Base-by-base conservation (phyloP, 148 eudicot species). In the Camellia japonica region DNA sequence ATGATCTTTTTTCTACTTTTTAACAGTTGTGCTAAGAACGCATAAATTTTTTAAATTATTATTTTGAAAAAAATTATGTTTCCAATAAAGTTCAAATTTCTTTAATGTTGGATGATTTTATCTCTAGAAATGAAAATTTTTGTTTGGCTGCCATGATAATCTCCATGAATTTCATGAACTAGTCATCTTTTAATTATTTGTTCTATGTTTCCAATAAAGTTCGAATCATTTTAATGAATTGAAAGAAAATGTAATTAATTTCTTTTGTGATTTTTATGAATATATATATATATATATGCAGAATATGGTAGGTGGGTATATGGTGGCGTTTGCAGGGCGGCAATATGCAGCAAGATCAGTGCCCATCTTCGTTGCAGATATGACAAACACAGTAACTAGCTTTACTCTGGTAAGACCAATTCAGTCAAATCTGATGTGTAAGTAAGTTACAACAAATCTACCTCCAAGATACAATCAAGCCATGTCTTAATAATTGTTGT, bases 241-340 rank as follows among this genome's bases (percentile, higher is more conserved):
- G 46, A 38, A 73, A 73, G 60, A 51, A 54, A 52, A 19, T 54
- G 44, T 14, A 18, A 52, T 30, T 73, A 18, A 43, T 72, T 73
- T 73, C 43, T 16, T 14, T 73, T 30, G 47, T 55, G 62, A 12
- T 14, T 55, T 10, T 30, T 55, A 38, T 38, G 11, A 56, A 62
- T 63, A 49, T n/a, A 47, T 14, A 14, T n/a, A 47, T 14, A 14
- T 78, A 49, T n/a, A 47, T 14, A 14, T 78, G 82, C 67, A 93
- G 98, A 81, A 66, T 63, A 73, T 18, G 56, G 43, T 77, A 0
- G 95, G 97, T 70, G 94, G 93, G 43, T 87, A 89, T 73, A 95
- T 95, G 98, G 98, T 93, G n/a, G 98, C 98, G 19, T 95, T 95
- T 89, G 95, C 94, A 3, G 97, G 98, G 77, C 74, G 87, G 71